Percentiles rank a stretch among this genome's conserved stretches.
Evolutionary conservation across 2,329 filamentous ascomycete species (phyloP).

Genomic region (Penicillium sclerotigenum): DNA sequence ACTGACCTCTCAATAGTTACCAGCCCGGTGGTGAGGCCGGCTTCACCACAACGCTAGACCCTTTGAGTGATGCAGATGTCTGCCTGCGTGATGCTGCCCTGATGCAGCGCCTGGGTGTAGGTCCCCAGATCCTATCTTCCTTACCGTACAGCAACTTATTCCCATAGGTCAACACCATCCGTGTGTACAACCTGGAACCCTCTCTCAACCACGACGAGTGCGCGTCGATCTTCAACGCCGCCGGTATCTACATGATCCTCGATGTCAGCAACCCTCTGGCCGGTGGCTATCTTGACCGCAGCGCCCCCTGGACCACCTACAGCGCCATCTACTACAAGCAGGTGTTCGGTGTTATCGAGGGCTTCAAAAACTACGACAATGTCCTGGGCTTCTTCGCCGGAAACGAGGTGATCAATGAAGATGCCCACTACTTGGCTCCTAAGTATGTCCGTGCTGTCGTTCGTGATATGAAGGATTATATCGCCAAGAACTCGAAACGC

Average conservation of each 20-base stretch:
- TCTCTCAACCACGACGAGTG: conserved; percentile 59
- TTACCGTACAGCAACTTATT: conserved; percentile 8
- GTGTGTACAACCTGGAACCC: conserved; percentile 63
- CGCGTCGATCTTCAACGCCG: conserved; percentile 62
- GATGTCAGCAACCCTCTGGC: conserved; percentile 62
- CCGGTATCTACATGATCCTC: conserved; percentile 64
- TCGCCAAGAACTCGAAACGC: conserved; percentile 55
- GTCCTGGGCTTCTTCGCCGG: conserved; percentile 64
- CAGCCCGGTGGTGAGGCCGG: conserved; percentile 61
- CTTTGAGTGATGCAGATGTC: conserved; percentile 55
- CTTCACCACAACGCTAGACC: conserved; percentile 55
- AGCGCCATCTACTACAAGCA: conserved; percentile 54
- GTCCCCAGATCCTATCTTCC: conserved; percentile 12
- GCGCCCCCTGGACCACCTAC: conserved; percentile 55
- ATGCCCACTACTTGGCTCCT: conserved; percentile 53
- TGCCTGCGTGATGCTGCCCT: conserved; percentile 63
- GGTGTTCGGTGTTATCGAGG: conserved; percentile 62
- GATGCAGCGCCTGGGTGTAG: conserved; percentile 60
- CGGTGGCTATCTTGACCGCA: conserved; percentile 56
- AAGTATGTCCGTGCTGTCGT: conserved; percentile 61
- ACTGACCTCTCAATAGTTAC: conserved; percentile 44
- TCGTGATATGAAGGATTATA: conserved; percentile 67
- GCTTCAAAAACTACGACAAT: conserved; percentile 65
- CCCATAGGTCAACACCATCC: conserved; percentile 58
- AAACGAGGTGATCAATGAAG: conserved; percentile 66